Evolutionary conservation across 768 basidiomycete species (phyloP), one percentile per base, ranked within the genome.

Genomic region (Tylopilus vinaceipallidus): DNA sequence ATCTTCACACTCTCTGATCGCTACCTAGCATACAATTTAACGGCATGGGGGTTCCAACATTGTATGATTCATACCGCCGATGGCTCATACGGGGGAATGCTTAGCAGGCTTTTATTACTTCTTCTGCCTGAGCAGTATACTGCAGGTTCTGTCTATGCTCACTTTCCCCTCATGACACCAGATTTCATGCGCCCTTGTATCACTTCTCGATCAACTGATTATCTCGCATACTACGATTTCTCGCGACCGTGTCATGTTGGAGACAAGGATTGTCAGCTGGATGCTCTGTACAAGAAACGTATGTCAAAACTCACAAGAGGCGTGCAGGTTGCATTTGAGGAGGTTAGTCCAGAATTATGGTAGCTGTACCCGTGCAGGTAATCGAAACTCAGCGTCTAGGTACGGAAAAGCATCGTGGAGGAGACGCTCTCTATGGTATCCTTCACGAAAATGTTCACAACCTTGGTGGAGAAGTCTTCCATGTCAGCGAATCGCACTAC

Each of bases 81-180:
- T 54, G 86, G 88, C 23, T 86, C 88, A 0, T 84, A 77, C 51
- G 90, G 89, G 16, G 89, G 88, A 16, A 76, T 88, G 68, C 75
- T 92, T 52, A 81, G 80, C 14, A 86, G 81, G 58, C 71, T 93
- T 23, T 76, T 93, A 45, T 85, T 86, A 75, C 76, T 79, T 41
- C 81, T 80, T 17, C 71, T 93, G 26, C 89, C 89, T 1, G 69
- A 82, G 19, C 74, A 85, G 53, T 93, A 86, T 65, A 79, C 81
- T 11, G 69, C 74, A 20, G 75, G 78, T 14, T 86, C 83, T 11
- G 75, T 76, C 3, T 88, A 89, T 58, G 88, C 81, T 2, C 83
- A 86, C 61, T 93, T 93, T 77, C 90, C 91, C 10, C 86, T 94
- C 76, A 61, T 86, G 59, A 79, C 78, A 4, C 89, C 90, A 4